Evolutionary conservation across 352 stramenopile species (phyloP), one percentile per base, ranked within the genome.

Genomic region (Phytopythium litorale): DNA sequence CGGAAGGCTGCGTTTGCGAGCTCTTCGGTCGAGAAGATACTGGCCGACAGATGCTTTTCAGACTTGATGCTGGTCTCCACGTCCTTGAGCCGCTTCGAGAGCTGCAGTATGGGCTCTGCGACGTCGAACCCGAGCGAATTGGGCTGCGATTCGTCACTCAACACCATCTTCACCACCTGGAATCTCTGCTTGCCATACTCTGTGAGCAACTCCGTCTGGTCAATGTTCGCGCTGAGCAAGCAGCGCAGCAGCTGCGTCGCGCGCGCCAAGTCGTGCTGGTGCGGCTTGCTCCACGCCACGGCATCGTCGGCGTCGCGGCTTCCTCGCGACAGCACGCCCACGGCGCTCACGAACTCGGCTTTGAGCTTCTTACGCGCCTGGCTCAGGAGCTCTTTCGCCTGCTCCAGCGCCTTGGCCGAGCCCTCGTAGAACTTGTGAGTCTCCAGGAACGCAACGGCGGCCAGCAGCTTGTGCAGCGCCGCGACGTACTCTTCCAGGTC

Each of bases 141-240:
- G 18, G 56, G 33, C 13, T 68, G 58, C 3, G 64, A 46, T 16
- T 81, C 68, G 9, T 78, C 70, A 33, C 66, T 67, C 0, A 91
- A 21, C 21, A 83, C 76, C 72, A 86, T 80, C 60, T 73, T 81
- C 1, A 79, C 72, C 42, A 82, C 72, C 48, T 88, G 72, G 63
- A 89, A 86, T 43, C 85, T 79, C 53, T 91, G 76, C 35, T 84
- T 87, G 48, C 77, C 72, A 59, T 91, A 94, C 56, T 92, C 81
- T 3, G 50, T 60, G 7, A 91, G 65, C 9, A 92, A 63, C 21
- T 88, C 79, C 11, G 49, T 63, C 38, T 81, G 70, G 23, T 91
- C 68, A 4, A 82, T 62, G 38, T 78, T 71, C 48, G 79, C 81
- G 37, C 76, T 81, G 21, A 91, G 33, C 11, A 94, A 62, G 42